Percentiles rank a stretch among this genome's conserved stretches.
Conservation (phyloP, 768 basidiomycete species). For the Suillus alpinus region DNA sequence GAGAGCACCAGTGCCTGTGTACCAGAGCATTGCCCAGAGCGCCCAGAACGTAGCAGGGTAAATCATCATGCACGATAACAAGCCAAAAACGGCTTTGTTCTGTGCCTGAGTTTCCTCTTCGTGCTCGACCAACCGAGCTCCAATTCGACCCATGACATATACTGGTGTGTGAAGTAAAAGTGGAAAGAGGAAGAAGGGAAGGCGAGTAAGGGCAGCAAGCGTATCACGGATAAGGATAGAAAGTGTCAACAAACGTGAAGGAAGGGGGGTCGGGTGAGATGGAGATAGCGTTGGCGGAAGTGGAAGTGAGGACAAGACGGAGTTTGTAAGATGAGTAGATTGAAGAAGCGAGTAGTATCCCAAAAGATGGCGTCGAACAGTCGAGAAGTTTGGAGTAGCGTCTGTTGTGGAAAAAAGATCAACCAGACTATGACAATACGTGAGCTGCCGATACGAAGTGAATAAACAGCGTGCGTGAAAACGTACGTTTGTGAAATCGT, state of each 20-base stretch:
- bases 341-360: slow-evolving; percentile 87
- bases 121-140: slow-evolving; percentile 70
- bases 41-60: slow-evolving; percentile 85
- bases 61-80: slow-evolving; percentile 68
- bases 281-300: slow-evolving; percentile 85
- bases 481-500: slow-evolving; percentile 87
- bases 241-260: slow-evolving; percentile 80
- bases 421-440: slow-evolving; percentile 58
- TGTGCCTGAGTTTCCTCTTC: slow-evolving; percentile 96
- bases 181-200: slow-evolving; percentile 90
- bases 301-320: slow-evolving; percentile 79
- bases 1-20: slow-evolving; percentile 70
- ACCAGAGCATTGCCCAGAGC: slow-evolving; percentile 82
- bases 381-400: slow-evolving; percentile 54
- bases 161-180: slow-evolving; percentile 81
- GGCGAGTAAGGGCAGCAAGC: slow-evolving; percentile 60
- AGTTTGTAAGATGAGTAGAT: slow-evolving; percentile 80
- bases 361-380: slow-evolving; percentile 68
- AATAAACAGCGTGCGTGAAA: slow-evolving; percentile 9
- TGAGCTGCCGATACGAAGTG: slow-evolving; percentile 14
- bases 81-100: slow-evolving; percentile 90
- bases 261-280: slow-evolving; percentile 61
- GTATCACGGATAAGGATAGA: slow-evolving; percentile 77
- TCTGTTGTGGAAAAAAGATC: slow-evolving; percentile 80
- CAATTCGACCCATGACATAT: slow-evolving; percentile 77